These are phyloP conservation scores for Xylariaceae sp. DNA, from an alignment of 2,329 filamentous ascomycete species.

Conservation along the genomic window DNA sequence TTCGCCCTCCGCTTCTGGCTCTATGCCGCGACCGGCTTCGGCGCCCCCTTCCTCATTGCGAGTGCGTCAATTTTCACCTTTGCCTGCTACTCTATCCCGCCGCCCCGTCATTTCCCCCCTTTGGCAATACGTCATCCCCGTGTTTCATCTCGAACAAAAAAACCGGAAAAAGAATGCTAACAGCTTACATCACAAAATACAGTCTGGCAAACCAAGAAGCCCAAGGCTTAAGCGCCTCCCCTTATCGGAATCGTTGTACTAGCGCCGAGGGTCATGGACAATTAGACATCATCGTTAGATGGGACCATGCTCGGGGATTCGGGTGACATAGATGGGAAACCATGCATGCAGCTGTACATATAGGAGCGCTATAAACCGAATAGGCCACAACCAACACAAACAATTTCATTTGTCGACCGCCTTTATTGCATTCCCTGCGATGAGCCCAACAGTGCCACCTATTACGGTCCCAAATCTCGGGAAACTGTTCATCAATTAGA, in stretches of 20 bases:
- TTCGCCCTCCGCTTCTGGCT: constrained; percentile 80
- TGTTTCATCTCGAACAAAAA: no score
- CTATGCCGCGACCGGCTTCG: constrained; percentile 56
- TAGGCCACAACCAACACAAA: constrained; percentile 11
- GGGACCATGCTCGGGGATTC: no score
- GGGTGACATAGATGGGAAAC: no score
- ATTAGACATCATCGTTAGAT: no score
- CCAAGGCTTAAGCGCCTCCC: constrained; percentile 34
- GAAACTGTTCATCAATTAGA: no score
- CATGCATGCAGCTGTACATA: constrained; percentile 26
- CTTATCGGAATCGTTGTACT: constrained; percentile 4
- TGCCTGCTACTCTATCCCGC: no score
- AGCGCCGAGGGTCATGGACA: constrained; percentile 1
- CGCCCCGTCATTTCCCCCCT: background rate
- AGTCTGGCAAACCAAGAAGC: constrained; percentile 50
- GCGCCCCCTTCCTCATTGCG: constrained; percentile 58
- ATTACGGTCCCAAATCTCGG: no score
- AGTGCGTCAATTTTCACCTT: constrained; percentile 40
- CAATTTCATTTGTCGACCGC: constrained; percentile 17
- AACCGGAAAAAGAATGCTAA: constrained; percentile 5
- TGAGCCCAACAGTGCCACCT: no score
- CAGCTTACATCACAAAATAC: constrained; percentile 2
- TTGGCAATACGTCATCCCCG: no score
- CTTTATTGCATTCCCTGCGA: background rate
- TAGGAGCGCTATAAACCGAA: constrained; percentile 24